phyloP scores from a whole-genome alignment of 805 yeast genomes.

The Priceomyces melissophilus region DNA sequence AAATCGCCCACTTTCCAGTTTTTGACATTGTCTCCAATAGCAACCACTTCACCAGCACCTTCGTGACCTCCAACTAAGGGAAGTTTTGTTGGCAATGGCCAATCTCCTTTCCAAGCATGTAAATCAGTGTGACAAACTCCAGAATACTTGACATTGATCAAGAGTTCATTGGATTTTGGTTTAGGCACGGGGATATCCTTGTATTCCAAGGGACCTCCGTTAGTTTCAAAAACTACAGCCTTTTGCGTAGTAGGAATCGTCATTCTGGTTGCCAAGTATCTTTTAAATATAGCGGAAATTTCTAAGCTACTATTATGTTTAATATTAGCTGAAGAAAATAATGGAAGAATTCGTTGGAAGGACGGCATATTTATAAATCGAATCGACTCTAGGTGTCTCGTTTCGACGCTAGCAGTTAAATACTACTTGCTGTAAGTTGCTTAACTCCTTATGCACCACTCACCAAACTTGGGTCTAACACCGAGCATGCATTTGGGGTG shows the following conservation, averaged over 20 bases:
- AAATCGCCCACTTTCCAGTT: slow-evolving; percentile 75
- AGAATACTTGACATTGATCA: slow-evolving; percentile 78
- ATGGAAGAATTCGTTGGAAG: too few species aligned
- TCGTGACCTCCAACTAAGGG: slow-evolving; percentile 89
- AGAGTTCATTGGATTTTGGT: slow-evolving; percentile 74
- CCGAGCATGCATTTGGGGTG: too few species aligned
- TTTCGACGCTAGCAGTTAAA: too few species aligned
- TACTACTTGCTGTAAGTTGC: too few species aligned
- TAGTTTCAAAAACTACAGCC: slow-evolving; percentile 35
- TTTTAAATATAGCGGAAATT: too few species aligned
- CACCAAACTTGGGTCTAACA: too few species aligned
- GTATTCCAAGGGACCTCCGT: slow-evolving; percentile 37
- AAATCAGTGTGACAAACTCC: slow-evolving; percentile 95
- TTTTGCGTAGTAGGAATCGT: slow-evolving; percentile 34
- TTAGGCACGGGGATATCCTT: slow-evolving; percentile 76
- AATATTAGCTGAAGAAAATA: too few species aligned
- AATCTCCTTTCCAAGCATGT: slow-evolving; percentile 93
- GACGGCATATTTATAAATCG: too few species aligned
- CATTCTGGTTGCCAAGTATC: slow-evolving; percentile 4
- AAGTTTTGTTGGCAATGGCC: slow-evolving; percentile 74
- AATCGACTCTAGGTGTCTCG: too few species aligned
- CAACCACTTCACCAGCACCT: slow-evolving; percentile 86
- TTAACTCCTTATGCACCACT: too few species aligned
- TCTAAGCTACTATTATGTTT: too few species aligned
- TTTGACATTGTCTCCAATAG: slow-evolving; percentile 62